These are phyloP conservation scores for Cryptosporidium sp. DNA, from an alignment of 169 alveolate species.

Conservation along the genomic window DNA sequence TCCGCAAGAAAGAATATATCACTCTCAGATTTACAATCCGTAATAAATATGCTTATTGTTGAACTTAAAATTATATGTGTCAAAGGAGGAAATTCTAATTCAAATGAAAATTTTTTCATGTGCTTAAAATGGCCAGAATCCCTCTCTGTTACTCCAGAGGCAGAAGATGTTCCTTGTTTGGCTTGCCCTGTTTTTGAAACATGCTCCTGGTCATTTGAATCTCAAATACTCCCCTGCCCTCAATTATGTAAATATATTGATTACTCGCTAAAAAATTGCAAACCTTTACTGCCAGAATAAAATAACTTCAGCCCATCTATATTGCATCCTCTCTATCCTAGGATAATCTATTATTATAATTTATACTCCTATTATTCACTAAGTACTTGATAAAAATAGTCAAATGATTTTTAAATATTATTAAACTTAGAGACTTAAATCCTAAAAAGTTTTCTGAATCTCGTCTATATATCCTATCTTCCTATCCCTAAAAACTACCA, in stretches of 20 bases:
- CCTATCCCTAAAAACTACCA: neutral
- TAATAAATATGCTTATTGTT: slow-evolving; percentile 78
- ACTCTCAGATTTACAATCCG: slow-evolving; percentile 79
- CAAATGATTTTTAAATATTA: neutral
- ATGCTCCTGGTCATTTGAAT: slow-evolving; percentile 75
- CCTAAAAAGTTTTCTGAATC: slow-evolving; percentile 7
- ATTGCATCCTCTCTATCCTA: neutral
- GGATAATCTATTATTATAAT: neutral
- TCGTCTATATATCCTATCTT: slow-evolving; percentile 18
- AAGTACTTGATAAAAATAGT: neutral
- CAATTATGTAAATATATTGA: slow-evolving; percentile 58
- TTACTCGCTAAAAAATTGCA: slow-evolving; percentile 15
- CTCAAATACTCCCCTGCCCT: slow-evolving; percentile 65
- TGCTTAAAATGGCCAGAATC: slow-evolving; percentile 59
- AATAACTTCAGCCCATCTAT: neutral
- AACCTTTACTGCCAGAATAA: neutral
- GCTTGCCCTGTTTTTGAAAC: slow-evolving; percentile 78
- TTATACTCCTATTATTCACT: neutral
- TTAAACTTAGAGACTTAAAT: slow-evolving; percentile 37
- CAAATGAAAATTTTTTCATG: slow-evolving; percentile 19
- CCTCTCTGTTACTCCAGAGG: slow-evolving; percentile 74
- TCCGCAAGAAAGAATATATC: slow-evolving; percentile 78
- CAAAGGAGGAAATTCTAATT: slow-evolving; percentile 75
- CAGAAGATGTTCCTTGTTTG: slow-evolving; percentile 82
- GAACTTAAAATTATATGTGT: slow-evolving; percentile 79